A percentile compares a stretch with the other conserved stretches of the same genome.
Evolutionary conservation across 2,329 filamentous ascomycete genomes (phyloP).

Genomic region (Pseudocercospora crystallina): DNA sequence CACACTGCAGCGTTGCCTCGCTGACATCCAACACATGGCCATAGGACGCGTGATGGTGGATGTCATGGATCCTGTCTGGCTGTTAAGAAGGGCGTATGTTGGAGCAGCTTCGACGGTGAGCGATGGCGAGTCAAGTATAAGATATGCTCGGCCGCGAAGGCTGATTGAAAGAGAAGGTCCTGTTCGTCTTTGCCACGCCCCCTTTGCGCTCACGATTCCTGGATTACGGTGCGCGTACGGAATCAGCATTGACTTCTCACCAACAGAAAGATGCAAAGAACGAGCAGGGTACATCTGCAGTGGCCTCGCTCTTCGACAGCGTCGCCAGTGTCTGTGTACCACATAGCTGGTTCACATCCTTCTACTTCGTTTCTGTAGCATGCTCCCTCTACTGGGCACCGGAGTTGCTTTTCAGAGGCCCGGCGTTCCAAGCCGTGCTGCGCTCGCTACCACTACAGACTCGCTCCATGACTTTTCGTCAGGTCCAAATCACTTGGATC

Average conservation of each 20-base stretch:
- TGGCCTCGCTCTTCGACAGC: conserved; percentile 39
- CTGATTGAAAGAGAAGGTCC: conserved; percentile 42
- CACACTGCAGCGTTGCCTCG: neutral
- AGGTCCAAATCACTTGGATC: conserved; percentile 66
- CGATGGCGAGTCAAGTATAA: neutral
- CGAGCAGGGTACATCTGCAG: neutral
- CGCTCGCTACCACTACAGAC: conserved; percentile 14
- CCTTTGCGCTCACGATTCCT: conserved; percentile 57
- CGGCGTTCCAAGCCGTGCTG: conserved; percentile 52
- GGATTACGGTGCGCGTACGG: conserved; percentile 57
- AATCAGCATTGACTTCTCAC: conserved; percentile 18
- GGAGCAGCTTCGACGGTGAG: conserved; percentile 23
- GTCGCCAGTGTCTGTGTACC: conserved; percentile 65
- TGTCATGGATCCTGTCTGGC: conserved; percentile 12
- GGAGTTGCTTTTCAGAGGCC: conserved; percentile 54
- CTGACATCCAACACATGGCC: neutral
- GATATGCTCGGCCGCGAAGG: neutral
- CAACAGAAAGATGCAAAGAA: neutral
- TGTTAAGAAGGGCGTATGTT: conserved; percentile 24
- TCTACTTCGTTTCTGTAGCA: conserved; percentile 72
- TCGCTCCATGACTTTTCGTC: conserved; percentile 58
- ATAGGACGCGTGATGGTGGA: conserved; percentile 4
- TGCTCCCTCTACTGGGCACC: conserved; percentile 73
- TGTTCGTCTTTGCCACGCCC: conserved; percentile 53
- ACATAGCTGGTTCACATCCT: conserved; percentile 86